Evolutionary conservation across 176 grass and related monocot genomes (phyloP).

Genomic region (Pharus latifolius): DNA sequence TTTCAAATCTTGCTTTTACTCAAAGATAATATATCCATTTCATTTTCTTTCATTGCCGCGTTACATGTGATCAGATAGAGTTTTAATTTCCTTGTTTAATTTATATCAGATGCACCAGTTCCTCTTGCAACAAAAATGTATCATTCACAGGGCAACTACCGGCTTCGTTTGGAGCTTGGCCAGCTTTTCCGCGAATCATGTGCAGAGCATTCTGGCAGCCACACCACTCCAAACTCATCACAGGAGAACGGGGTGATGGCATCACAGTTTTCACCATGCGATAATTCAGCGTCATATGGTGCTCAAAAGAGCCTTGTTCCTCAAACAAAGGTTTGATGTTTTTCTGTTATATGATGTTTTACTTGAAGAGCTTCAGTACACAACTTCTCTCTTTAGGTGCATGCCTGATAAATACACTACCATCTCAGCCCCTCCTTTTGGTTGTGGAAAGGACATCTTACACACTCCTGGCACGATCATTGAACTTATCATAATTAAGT

Average conservation of each 20-base stretch:
- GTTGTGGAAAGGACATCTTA: background rate
- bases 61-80: background rate
- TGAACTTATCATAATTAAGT: background rate
- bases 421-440: background rate
- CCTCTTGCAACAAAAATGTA: constrained; percentile 82
- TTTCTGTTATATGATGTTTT: too few relatives aligned
- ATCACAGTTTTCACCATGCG: background rate
- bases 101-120: constrained; percentile 41
- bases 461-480: too few relatives aligned
- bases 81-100: constrained; percentile 15
- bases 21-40: background rate
- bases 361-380: too few relatives aligned
- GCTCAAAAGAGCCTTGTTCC: constrained; percentile 18
- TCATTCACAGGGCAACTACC: constrained; percentile 46
- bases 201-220: constrained; percentile 13
- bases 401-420: too few relatives aligned
- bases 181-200: constrained; percentile 47
- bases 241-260: constrained; percentile 28
- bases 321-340: constrained; percentile 29
- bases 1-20: background rate
- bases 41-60: background rate
- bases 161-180: constrained; percentile 46
- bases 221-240: constrained; percentile 1
- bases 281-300: constrained; percentile 9
- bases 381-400: too few relatives aligned